phyloP scores from a whole-genome alignment of 139 green algal species.

The Volvox reticuliferus region DNA sequence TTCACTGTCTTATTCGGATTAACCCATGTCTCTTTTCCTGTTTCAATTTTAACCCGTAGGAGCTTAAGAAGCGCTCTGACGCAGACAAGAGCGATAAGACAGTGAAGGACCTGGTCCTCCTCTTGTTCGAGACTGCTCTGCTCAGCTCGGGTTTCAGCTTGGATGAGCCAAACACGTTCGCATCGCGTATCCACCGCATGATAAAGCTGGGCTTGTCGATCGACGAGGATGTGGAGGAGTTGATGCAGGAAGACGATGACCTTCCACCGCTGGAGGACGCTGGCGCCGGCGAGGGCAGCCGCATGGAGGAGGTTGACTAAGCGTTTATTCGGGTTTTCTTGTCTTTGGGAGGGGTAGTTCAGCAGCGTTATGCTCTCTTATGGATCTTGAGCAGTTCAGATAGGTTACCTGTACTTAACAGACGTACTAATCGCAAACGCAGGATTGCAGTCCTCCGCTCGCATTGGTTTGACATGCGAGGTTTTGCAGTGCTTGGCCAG shows the following conservation, averaged over 20 bases:
- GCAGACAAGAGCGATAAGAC: slow-evolving; percentile 99
- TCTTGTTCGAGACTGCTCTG: slow-evolving; percentile 99
- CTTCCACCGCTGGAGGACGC: slow-evolving; percentile 94
- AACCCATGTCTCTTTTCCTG: no score
- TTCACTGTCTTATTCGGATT: no score
- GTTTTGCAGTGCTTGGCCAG: no score
- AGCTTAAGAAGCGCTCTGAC: slow-evolving; percentile 91
- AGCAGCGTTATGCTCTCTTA: not conserved
- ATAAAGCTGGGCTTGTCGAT: slow-evolving; percentile 99
- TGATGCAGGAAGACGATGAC: slow-evolving; percentile 74
- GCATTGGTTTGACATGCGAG: not conserved
- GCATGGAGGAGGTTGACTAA: slow-evolving; percentile 91
- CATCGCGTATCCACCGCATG: slow-evolving; percentile 98
- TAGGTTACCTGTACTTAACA: not conserved
- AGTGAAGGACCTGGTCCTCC: slow-evolving; percentile 98
- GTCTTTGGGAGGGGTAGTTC: not conserved
- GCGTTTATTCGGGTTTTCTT: not conserved
- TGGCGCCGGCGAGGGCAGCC: slow-evolving; percentile 89
- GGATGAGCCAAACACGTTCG: slow-evolving; percentile 99
- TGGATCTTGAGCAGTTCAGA: no score
- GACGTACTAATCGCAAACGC: not conserved
- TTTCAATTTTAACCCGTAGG: slow-evolving; percentile 57
- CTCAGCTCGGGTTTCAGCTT: slow-evolving; percentile 97
- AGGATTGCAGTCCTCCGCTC: not conserved
- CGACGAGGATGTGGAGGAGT: slow-evolving; percentile 91